Evolutionary conservation across 306 rosid genomes (phyloP).

Genomic region (Sicyos edulis): DNA sequence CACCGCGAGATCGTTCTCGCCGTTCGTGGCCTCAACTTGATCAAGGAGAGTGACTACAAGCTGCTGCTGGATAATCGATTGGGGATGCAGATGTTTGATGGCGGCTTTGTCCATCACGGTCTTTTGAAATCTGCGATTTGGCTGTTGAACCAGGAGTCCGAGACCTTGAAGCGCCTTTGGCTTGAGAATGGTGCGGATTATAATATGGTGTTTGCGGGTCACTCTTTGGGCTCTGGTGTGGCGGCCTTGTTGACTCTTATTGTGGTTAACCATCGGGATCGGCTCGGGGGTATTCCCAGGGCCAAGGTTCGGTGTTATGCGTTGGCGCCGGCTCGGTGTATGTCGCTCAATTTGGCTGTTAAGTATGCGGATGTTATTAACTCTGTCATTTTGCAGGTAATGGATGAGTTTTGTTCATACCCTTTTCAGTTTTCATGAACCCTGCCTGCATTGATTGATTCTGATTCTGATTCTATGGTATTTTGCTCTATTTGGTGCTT

Average conservation of each 20-base stretch:
- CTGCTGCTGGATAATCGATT: slow-evolving; percentile 49
- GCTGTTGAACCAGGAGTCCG: slow-evolving; percentile 67
- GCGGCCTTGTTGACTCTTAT: slow-evolving; percentile 62
- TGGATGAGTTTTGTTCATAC: not conserved
- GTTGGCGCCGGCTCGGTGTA: slow-evolving; percentile 86
- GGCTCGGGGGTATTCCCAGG: slow-evolving; percentile 63
- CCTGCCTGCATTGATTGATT: not conserved
- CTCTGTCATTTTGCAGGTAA: slow-evolving; percentile 75
- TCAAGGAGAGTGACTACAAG: slow-evolving; percentile 75
- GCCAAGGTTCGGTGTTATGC: slow-evolving; percentile 60
- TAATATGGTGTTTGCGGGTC: slow-evolving; percentile 69
- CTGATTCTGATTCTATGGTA: not conserved
- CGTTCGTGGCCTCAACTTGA: slow-evolving; percentile 68
- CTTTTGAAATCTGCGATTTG: slow-evolving; percentile 72
- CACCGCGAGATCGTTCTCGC: slow-evolving; percentile 67
- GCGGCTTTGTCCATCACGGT: slow-evolving; percentile 81
- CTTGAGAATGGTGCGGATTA: slow-evolving; percentile 50
- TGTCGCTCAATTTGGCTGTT: slow-evolving; percentile 93
- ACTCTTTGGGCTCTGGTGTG: slow-evolving; percentile 88
- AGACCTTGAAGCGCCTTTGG: slow-evolving; percentile 62
- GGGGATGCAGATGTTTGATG: slow-evolving; percentile 84
- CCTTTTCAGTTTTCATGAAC: too few relatives aligned
- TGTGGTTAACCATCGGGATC: slow-evolving; percentile 54
- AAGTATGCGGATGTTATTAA: slow-evolving; percentile 83
- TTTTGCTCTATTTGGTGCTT: not conserved